These are phyloP conservation scores for Volvox reticuliferus DNA, from an alignment of 139 green algal genomes.

Conservation along the genomic window DNA sequence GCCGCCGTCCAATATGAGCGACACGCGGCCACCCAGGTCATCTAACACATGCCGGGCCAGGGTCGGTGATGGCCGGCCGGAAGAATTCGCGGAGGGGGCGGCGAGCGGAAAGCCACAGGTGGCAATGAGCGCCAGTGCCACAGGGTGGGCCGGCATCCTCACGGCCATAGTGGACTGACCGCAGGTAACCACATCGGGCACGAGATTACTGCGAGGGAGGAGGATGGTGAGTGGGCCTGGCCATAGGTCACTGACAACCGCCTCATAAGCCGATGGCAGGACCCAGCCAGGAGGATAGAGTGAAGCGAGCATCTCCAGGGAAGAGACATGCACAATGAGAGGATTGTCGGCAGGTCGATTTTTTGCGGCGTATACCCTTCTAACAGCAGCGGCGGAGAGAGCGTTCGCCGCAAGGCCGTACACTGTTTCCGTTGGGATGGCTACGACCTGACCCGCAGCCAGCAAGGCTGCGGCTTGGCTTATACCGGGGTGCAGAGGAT, in stretches of 20 bases:
- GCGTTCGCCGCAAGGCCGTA: slow-evolving; percentile 73
- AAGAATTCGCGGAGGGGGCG: slow-evolving; percentile 72
- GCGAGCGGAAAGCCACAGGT: slow-evolving; percentile 65
- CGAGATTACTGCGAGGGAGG: slow-evolving; percentile 54
- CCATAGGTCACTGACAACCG: slow-evolving; percentile 58
- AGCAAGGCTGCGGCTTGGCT: slow-evolving; percentile 39
- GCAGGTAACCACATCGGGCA: slow-evolving; percentile 61
- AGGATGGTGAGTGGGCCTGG: slow-evolving; percentile 74
- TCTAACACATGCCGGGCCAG: slow-evolving; percentile 62
- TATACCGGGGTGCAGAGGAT: slow-evolving; percentile 57
- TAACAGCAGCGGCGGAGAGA: slow-evolving; percentile 48
- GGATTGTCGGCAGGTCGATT: slow-evolving; percentile 72
- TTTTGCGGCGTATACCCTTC: slow-evolving; percentile 68
- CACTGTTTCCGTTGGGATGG: slow-evolving; percentile 73
- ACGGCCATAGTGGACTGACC: slow-evolving; percentile 70
- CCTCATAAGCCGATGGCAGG: slow-evolving; percentile 52
- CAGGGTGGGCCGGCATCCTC: slow-evolving; percentile 70
- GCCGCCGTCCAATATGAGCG: slow-evolving; percentile 67
- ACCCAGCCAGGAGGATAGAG: slow-evolving; percentile 63
- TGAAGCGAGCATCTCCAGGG: slow-evolving; percentile 62
- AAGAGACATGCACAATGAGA: slow-evolving; percentile 74
- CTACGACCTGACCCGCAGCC: slow-evolving; percentile 43
- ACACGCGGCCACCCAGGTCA: slow-evolving; percentile 59
- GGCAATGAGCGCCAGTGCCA: slow-evolving; percentile 68
- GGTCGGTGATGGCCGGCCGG: slow-evolving; percentile 68